Base-by-base conservation (phyloP, 192 early-diverging fungal species). In the Neocallimastix lanati region DNA sequence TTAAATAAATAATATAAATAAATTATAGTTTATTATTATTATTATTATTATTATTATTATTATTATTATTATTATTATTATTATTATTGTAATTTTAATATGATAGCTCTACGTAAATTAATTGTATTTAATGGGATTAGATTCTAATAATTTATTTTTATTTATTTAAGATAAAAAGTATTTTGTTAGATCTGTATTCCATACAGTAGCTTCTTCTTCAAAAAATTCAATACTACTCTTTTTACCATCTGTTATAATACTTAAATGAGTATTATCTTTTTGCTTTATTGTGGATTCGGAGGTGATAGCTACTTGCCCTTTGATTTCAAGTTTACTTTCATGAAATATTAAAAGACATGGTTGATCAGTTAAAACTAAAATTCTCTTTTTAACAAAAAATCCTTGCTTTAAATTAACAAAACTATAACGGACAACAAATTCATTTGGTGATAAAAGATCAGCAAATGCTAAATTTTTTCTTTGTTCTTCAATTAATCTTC, bases 271-370 rank as follows among this genome's bases (percentile, higher is more conserved):
- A 50, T 50, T 50, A 21, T 50, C 40, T 50, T 50, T 50, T 50
- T 50, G 40, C 21, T 50, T 50, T 2, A 50, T 21, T 0, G 40
- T 50, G 4, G 40, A 50, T 50, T 50, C 40, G 2, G 40, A 50
- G 4, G 40, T 50, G 4, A 50, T 21, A 21, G 40, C 40, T 4
- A 50, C 6, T 50, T 50, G 40, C 21, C 86, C 87, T 33, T 90
- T 87, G 29, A 85, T 76, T 50, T 81, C 78, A 58, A 84, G 84
- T 80, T 90, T 86, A 27, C 85, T 86, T 80, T 90, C 85, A 67
- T 93, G 92, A 78, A 89, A 87, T 78, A 92, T 91, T 4, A 88
- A 78, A 76, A 94, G 82, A 9, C 93, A 86, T 33, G 92, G 92
- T 35, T 84, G 82, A 79, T 93, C 91, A 2, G 92, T 93, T 77